Evolutionary conservation across 768 basidiomycete genomes (phyloP).

Genomic region (Auricularia heimuer): DNA sequence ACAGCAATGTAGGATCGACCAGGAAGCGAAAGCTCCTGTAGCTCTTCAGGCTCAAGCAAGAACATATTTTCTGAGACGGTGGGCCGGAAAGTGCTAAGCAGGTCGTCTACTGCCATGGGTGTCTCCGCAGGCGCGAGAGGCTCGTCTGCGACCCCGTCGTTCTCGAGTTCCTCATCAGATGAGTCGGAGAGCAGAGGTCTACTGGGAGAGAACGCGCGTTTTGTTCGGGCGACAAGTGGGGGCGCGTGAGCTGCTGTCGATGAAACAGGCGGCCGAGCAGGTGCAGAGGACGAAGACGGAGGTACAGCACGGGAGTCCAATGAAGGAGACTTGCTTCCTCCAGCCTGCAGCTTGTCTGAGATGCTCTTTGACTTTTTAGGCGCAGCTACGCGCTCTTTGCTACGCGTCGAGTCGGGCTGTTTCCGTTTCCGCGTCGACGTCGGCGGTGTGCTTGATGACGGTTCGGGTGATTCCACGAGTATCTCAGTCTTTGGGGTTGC

Average conservation of each 20-base stretch:
- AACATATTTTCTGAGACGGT: constrained; percentile 36
- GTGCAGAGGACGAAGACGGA: neutral
- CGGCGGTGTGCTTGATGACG: neutral
- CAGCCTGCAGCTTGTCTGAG: neutral
- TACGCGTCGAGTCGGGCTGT: neutral
- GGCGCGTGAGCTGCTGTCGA: neutral
- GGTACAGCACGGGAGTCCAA: too few relatives aligned
- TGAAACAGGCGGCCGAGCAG: neutral
- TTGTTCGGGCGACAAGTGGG: neutral
- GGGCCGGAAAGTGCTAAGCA: constrained; percentile 45
- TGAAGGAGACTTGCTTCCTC: too few relatives aligned
- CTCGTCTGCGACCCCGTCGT: constrained; percentile 14
- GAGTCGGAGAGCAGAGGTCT: constrained; percentile 33
- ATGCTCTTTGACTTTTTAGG: constrained; percentile 1
- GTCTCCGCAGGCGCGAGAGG: constrained; percentile 9
- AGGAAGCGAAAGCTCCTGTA: constrained; percentile 19
- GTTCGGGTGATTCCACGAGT: neutral
- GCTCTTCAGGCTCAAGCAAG: constrained; percentile 32
- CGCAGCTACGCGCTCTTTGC: neutral
- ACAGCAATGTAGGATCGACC: constrained; percentile 24
- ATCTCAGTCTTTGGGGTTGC: neutral
- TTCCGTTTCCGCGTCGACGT: neutral
- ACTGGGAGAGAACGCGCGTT: constrained; percentile 53
- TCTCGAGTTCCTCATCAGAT: constrained; percentile 32
- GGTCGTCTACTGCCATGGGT: neutral